Base-by-base conservation (phyloP, 371 early-diverging fungal genomes). In the Mortierella sp. region DNA sequence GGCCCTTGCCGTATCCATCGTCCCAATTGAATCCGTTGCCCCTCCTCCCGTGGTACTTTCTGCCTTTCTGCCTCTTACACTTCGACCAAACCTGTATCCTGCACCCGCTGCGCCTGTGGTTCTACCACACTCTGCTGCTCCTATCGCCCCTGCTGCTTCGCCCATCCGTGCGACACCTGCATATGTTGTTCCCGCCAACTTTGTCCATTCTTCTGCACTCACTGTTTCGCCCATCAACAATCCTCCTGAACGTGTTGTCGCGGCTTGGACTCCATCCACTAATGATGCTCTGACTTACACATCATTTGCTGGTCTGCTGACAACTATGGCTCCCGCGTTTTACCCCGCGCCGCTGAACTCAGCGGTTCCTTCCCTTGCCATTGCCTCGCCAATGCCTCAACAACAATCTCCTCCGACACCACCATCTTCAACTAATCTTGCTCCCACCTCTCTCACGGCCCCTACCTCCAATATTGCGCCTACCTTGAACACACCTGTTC, bases 201-300 rank as follows among this genome's bases (percentile, higher is more conserved):
- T 3, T 6, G 21, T 31, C 31, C 21, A 28, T 19, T 31, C 50
- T 34, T 8, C 24, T 52, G 31, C 52, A 13, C 75, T n/a, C 24
- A n/a, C 28, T 47, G 5, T 28, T 2, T 26, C 28, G 26, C 47
- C 26, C 28, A 13, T 45, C 21, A 57, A 47, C 31, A 68, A 11
- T 68, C 3, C 21, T 2, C 68, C 10, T 24, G 44, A 21, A 2
- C 38, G 38, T 34, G 24, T 21, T 21, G 38, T 34, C 42, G 42
- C 68, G 10, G 24, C 11, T 11, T 68, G 68, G 68, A 68, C 42
- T 24, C 70, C 72, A 24, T 68, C 72, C 54, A 45, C 80, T 16
- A 70, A 73, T 31, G 72, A 82, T 74, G 78, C 75, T 0, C 75
- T 82, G 42, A 86, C 87, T 14, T 86, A 68, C 55, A 82, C 82